These are phyloP conservation scores for Pythium dissotocum DNA, from an alignment of 352 stramenopile species.

Conservation along the genomic window DNA sequence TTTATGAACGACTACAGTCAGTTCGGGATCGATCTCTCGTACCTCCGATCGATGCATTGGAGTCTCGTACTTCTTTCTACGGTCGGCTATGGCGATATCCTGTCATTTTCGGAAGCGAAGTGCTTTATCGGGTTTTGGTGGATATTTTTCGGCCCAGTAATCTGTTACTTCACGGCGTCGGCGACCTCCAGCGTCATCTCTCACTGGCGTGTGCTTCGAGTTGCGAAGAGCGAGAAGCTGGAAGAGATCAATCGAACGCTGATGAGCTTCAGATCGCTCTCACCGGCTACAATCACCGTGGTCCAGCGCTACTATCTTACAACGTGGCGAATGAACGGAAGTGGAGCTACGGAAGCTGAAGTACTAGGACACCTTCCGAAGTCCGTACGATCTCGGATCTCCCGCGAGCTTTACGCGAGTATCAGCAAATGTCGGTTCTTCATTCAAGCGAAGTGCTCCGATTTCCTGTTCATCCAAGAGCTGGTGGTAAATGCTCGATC, in stretches of 20 bases:
- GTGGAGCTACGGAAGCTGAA: conserved; percentile 43
- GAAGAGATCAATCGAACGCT: conserved; percentile 60
- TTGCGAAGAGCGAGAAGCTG: conserved; percentile 41
- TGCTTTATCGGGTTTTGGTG: conserved; percentile 52
- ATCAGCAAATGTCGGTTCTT: conserved; percentile 20
- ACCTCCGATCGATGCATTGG: conserved; percentile 59
- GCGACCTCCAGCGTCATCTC: conserved; percentile 49
- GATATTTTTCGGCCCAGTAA: conserved; percentile 63
- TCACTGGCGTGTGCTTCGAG: conserved; percentile 43
- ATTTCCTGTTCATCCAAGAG: background rate
- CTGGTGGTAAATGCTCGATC: conserved; percentile 33
- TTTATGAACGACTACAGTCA: conserved; percentile 57
- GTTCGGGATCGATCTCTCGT: conserved; percentile 54
- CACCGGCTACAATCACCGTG: conserved; percentile 40
- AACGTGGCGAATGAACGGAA: conserved; percentile 73
- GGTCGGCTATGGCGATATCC: conserved; percentile 62
- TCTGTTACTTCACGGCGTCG: conserved; percentile 68
- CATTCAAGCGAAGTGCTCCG: background rate
- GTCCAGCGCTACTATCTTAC: conserved; percentile 59
- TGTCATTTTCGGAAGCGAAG: conserved; percentile 50
- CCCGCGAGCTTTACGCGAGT: conserved; percentile 37
- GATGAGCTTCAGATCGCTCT: conserved; percentile 36
- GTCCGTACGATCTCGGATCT: conserved; percentile 34
- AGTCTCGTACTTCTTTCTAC: conserved; percentile 69
- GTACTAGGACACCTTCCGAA: conserved; percentile 45